Conservation (phyloP, 2,329 filamentous ascomycete genomes). For the Scleromitrula shiraiana region DNA sequence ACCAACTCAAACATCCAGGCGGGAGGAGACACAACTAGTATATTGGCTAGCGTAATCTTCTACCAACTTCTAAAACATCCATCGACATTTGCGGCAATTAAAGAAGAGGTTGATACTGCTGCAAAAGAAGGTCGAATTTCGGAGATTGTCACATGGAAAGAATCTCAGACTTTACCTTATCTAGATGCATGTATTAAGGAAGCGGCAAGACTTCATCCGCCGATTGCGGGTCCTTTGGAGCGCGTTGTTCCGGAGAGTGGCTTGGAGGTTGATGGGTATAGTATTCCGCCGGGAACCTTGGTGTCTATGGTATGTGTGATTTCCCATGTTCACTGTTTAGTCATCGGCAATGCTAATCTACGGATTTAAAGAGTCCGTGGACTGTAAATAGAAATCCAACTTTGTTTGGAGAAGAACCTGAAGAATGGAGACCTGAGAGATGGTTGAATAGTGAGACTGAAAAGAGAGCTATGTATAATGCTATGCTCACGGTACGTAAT, state of each 20-base stretch:
- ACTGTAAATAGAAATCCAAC: no score
- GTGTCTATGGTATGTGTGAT: no score
- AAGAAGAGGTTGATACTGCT: conserved; percentile 41
- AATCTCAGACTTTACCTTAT: conserved; percentile 30
- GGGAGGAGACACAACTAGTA: conserved; percentile 2
- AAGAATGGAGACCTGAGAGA: no score
- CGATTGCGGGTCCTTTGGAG: conserved; percentile 40
- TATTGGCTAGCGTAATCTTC: neutral
- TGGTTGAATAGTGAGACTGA: no score
- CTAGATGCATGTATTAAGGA: conserved; percentile 45
- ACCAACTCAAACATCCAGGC: neutral
- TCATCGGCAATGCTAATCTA: no score
- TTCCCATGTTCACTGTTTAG: no score
- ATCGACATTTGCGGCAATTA: conserved; percentile 26
- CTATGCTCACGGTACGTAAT: no score
- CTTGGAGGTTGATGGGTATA: conserved; percentile 33
- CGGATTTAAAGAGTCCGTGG: no score
- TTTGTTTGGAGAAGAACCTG: no score
- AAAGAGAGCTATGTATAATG: no score
- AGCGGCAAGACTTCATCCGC: conserved; percentile 40
- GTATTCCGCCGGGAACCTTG: conserved; percentile 35
- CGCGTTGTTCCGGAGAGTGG: conserved; percentile 39
- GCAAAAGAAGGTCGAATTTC: no score
- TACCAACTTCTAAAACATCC: neutral
- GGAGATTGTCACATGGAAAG: neutral